phyloP scores from a whole-genome alignment of 805 yeast genomes.

The Clavispora carvajalis region DNA sequence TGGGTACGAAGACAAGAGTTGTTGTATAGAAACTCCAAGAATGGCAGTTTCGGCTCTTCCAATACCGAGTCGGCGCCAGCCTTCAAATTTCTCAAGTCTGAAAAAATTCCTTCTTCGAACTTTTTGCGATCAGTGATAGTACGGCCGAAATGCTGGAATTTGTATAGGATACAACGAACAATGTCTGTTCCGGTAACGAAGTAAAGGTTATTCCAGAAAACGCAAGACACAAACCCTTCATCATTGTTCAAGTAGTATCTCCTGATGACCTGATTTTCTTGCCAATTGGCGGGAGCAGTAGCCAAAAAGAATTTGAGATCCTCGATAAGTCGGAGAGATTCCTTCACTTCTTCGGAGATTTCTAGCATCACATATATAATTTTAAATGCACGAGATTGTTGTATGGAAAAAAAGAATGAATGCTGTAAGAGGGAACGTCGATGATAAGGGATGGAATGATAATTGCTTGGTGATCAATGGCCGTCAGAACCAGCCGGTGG shows the following conservation, averaged over 20 bases:
- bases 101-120: constrained; percentile 93
- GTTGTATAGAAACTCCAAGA: constrained; percentile 76
- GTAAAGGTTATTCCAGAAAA: constrained; percentile 84
- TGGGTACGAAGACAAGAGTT: constrained; percentile 89
- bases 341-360: constrained; percentile 23
- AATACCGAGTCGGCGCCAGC: constrained; percentile 82
- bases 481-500: neutral
- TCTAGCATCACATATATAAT: constrained; percentile 5
- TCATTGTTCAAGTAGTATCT: constrained; percentile 81
- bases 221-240: constrained; percentile 90
- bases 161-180: constrained; percentile 83
- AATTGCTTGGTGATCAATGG: neutral
- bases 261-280: constrained; percentile 78
- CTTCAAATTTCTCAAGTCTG: constrained; percentile 82
- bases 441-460: neutral
- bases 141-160: constrained; percentile 87
- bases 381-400: no score
- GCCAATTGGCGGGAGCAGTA: constrained; percentile 95
- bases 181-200: constrained; percentile 95
- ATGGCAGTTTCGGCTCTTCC: constrained; percentile 81
- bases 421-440: neutral
- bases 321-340: constrained; percentile 59
- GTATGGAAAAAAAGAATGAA: neutral
- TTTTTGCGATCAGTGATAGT: constrained; percentile 80
- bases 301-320: constrained; percentile 81